Base-by-base conservation (phyloP, 805 yeast genomes). In the Candida qinlingensis region DNA sequence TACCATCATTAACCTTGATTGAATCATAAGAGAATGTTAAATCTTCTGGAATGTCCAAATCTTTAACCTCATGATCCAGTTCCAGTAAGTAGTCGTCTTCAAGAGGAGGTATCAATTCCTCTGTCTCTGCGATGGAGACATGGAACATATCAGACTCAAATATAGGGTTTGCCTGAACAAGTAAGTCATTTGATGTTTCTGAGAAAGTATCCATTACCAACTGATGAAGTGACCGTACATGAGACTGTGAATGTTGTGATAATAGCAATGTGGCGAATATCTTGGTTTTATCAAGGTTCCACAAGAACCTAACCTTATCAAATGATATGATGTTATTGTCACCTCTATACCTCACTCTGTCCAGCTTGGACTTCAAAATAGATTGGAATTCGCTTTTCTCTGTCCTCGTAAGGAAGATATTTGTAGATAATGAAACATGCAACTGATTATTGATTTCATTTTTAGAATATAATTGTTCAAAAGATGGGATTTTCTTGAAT, bases 341-440 rank as follows among this genome's bases (percentile, higher is more conserved):
- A 3, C n/a, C 27, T 11, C 11, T 29, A 10, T 36, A 37, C 27
- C 10, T 13, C 11, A 37, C 27, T 3, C n/a, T 11, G 12, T 33
- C 5, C 11, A 50, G 39, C 29, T 34, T 45, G 4, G 26, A 5
- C 11, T 12, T 35, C 11, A 47, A 13, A 9, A 27, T 27, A 2
- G 5, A 6, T 9, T 43, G 30, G 8, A 50, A 44, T 2, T 6
- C 1, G 5, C 27, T 12, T 9, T 45, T 47, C 4, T 29, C n/a
- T 5, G 36, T 35, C 33, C 37, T 48, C 4, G 41, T 41, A 5
- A 47, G 29, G 4, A 27, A 39, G 1, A 46, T 26, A 28, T 43
- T 50, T 5, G 11, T 34, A 10, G 52, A 48, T 12, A 54, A 35
- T 11, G 59, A 55, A 5, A 54, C 53, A 38, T 59, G 62, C 6